Evolutionary conservation across 1,139 yeast species (phyloP), one percentile per base, ranked within the genome.

Genomic region (Debaryomyces singareniensis): DNA sequence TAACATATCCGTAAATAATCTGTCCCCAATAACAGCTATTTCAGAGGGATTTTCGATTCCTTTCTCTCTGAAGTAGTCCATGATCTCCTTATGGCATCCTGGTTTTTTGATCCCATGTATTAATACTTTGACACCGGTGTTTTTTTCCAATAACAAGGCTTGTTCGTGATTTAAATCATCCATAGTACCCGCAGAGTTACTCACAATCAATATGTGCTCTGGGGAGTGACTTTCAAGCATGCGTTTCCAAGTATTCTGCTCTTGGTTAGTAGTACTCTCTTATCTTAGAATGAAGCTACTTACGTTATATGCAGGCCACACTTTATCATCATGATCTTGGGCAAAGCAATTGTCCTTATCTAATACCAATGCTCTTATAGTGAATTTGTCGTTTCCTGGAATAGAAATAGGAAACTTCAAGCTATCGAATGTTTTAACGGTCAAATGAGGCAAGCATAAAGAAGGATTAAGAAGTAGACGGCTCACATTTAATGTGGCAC

Each of bases 281-380:
- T 10, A 3, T 26, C 16, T 23, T 16, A n/a, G n/a, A 5, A 10
- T 6, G 11, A 13, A 13, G 7, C 10, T 18, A 53, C 60, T 32
- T 40, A 51, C 59, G 26, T 46, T 43, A 46, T 87, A 86, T 2
- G 60, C 82, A 0, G 84, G 87, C 85, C 87, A 87, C 2, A 91
- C 82, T 36, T 75, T 71, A 43, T 80, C 82, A 35, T 78, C 82
- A 36, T 85, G 83, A 28, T 93, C 94, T 41, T 71, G 69, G 4
- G 98, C 95, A 53, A 91, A 83, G 49, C 97, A 91, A 52, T 91
- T 93, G 55, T 91, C 99, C 53, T 93, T 91, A 51, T 91, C 99
- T 16, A 91, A 64, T 0, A 91, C 93, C 3, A 91, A 71, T 0
- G 93, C 96, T 42, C 75, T 80, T 37, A 87, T 82, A 11, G 31